These are phyloP conservation scores for Penicillium herquei DNA, from an alignment of 495 filamentous ascomycete genomes.

Conservation along the genomic window DNA sequence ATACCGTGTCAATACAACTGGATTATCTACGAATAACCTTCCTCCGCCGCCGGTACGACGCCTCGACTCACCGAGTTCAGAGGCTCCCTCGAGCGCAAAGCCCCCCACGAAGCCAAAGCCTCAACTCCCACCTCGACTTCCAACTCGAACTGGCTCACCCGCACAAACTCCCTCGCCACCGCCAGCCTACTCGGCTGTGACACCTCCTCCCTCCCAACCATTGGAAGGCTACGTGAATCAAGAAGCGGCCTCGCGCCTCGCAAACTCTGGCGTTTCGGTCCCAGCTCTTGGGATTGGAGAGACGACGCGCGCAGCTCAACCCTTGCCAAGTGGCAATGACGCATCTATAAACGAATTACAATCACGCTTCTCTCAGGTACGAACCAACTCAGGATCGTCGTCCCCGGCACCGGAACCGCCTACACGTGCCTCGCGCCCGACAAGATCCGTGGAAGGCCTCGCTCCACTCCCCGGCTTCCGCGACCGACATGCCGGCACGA, in stretches of 20 bases:
- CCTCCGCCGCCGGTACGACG: conserved; percentile 68
- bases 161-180: conserved; percentile 49
- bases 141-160: conserved; percentile 62
- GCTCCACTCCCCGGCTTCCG: conserved; percentile 48
- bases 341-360: conserved; percentile 64
- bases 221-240: conserved; percentile 66
- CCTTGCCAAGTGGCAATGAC: background rate
- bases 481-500: conserved; percentile 58
- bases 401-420: conserved; percentile 29
- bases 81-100: conserved; percentile 22
- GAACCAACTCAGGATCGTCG: conserved; percentile 25
- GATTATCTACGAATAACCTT: conserved; percentile 63
- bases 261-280: conserved; percentile 77
- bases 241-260: conserved; percentile 63
- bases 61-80: conserved; percentile 42
- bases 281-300: conserved; percentile 74
- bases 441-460: conserved; percentile 13
- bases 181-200: conserved; percentile 46
- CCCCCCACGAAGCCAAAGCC: conserved; percentile 44
- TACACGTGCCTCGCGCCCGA: conserved; percentile 55
- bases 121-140: conserved; percentile 68
- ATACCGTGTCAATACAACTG: conserved; percentile 69
- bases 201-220: conserved; percentile 28
- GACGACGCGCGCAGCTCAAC: conserved; percentile 8
- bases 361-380: conserved; percentile 62